These are phyloP conservation scores for Zygnema cylindricum DNA, from an alignment of 139 green algal species.

Conservation along the genomic window DNA sequence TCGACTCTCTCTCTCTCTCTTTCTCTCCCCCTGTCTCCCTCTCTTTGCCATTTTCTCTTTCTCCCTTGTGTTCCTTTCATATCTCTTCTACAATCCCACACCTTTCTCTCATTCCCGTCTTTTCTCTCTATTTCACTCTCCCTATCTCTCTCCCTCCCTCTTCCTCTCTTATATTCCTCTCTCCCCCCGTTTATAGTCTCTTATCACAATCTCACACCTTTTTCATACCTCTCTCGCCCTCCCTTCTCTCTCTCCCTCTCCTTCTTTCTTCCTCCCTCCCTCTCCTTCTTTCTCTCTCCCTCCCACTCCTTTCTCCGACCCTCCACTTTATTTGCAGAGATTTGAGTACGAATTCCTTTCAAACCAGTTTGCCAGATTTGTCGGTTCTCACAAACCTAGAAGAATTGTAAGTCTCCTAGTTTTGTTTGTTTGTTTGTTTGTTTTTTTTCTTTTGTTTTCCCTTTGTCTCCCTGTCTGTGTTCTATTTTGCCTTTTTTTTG, in stretches of 20 bases:
- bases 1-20: not conserved
- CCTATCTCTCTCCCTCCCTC: not conserved
- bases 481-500: too few relatives aligned
- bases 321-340: constrained; percentile 65
- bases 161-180: not conserved
- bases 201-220: constrained; percentile 86
- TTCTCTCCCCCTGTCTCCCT: not conserved
- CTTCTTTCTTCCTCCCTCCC: too few relatives aligned
- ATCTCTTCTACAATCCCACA: not conserved
- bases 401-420: too few relatives aligned
- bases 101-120: not conserved
- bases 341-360: too few relatives aligned
- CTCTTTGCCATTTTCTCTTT: not conserved
- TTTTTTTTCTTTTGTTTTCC: too few relatives aligned
- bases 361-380: too few relatives aligned
- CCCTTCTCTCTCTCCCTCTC: too few relatives aligned
- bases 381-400: too few relatives aligned
- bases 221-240: too few relatives aligned
- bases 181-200: constrained; percentile 61
- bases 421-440: too few relatives aligned
- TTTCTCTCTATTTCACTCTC: not conserved
- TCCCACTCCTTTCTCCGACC: constrained; percentile 86
- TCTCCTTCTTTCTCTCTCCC: too few relatives aligned
- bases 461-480: too few relatives aligned
- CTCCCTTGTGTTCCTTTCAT: not conserved